These are phyloP conservation scores for Lepidium africanum DNA, from an alignment of 345 rosid species.

Conservation along the genomic window DNA sequence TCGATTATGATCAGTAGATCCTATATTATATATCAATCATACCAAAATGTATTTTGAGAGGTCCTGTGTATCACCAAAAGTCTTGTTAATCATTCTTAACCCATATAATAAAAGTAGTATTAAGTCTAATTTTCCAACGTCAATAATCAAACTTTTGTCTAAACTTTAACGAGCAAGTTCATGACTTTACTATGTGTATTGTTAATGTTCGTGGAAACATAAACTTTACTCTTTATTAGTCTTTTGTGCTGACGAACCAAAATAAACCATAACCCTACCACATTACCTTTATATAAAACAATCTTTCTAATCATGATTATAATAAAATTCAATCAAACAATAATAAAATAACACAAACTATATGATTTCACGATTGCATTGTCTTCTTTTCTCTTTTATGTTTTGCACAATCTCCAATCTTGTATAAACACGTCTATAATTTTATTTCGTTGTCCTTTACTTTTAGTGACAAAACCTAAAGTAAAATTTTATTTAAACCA, in stretches of 20 bases:
- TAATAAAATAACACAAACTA: not conserved
- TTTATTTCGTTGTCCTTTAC: no score
- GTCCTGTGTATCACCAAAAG: not conserved
- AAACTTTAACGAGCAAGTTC: constrained; percentile 8
- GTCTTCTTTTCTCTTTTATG: not conserved
- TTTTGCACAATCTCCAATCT: no score
- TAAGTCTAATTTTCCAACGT: not conserved
- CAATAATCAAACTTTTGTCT: not conserved
- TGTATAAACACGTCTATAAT: no score
- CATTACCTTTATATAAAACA: not conserved
- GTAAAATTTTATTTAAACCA: no score
- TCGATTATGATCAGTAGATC: no score
- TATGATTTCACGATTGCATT: not conserved
- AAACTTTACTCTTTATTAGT: constrained; percentile 10
- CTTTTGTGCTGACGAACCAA: constrained; percentile 9
- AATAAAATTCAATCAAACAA: not conserved
- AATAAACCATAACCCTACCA: not conserved
- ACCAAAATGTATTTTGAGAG: no score
- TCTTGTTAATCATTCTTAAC: not conserved
- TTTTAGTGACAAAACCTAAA: no score
- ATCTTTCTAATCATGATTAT: not conserved
- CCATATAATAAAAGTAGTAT: not conserved
- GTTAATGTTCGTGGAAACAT: constrained; percentile 14
- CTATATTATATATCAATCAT: no score
- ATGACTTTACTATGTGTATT: not conserved